These are phyloP conservation scores for Apophysomyces variabilis DNA, from an alignment of 371 early-diverging fungal genomes.

Conservation along the genomic window DNA sequence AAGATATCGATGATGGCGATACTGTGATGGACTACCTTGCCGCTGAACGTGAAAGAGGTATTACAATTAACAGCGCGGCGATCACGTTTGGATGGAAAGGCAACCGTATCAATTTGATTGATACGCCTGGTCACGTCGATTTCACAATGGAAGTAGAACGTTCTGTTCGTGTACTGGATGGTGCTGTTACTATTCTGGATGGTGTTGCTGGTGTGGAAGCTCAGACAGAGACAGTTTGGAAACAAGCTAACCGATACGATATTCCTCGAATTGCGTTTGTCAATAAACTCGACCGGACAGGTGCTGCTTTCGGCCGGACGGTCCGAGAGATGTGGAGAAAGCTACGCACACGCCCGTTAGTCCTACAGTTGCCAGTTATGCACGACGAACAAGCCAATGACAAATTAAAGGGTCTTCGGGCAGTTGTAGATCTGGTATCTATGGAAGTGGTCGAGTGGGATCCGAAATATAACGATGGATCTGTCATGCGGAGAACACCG, in stretches of 20 bases:
- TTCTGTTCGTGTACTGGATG: slow-evolving; percentile 89
- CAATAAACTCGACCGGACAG: slow-evolving; percentile 94
- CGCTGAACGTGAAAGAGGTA: slow-evolving; percentile 92
- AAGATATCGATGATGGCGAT: slow-evolving; percentile 89
- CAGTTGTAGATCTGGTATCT: slow-evolving; percentile 79
- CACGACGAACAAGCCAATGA: slow-evolving; percentile 46
- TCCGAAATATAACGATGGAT: slow-evolving; percentile 54
- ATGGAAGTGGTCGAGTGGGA: slow-evolving; percentile 79
- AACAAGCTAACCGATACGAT: slow-evolving; percentile 83
- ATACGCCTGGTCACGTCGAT: slow-evolving; percentile 97
- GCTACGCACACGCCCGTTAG: slow-evolving; percentile 72
- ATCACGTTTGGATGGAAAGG: slow-evolving; percentile 92
- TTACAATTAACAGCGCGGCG: slow-evolving; percentile 94
- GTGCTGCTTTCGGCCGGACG: slow-evolving; percentile 72
- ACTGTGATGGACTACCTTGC: slow-evolving; percentile 95
- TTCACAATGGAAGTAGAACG: slow-evolving; percentile 97
- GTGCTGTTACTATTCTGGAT: slow-evolving; percentile 91
- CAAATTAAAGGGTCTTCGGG: slow-evolving; percentile 39
- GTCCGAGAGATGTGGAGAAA: slow-evolving; percentile 68
- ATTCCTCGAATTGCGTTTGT: slow-evolving; percentile 89
- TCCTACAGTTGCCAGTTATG: slow-evolving; percentile 76
- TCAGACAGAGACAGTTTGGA: slow-evolving; percentile 95
- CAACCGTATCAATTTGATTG: slow-evolving; percentile 89
- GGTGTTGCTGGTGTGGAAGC: slow-evolving; percentile 97
- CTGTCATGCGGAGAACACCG: slow-evolving; percentile 25